These are phyloP conservation scores for Phytophthora multivora DNA, from an alignment of 352 stramenopile species.

Conservation along the genomic window DNA sequence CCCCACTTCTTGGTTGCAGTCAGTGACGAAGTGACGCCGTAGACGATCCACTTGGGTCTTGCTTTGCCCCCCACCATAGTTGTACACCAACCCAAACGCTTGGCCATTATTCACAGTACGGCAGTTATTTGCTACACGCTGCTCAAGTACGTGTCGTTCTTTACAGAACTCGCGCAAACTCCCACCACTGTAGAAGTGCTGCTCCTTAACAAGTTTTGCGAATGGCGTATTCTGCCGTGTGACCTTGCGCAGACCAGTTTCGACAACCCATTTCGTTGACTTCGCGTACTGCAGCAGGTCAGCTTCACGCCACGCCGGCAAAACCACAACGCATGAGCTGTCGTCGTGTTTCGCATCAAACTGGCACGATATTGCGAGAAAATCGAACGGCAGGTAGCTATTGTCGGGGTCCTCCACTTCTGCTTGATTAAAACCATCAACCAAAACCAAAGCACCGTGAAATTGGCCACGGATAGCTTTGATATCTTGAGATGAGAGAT, in stretches of 20 bases:
- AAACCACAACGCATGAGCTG: constrained; percentile 23
- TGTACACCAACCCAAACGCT: not conserved
- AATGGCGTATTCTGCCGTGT: no score
- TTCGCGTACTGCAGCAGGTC: constrained; percentile 27
- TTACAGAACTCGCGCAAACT: not conserved
- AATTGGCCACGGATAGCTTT: not conserved
- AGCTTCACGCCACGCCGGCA: constrained; percentile 19
- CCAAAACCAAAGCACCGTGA: constrained; percentile 9
- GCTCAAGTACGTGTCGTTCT: not conserved
- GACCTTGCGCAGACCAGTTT: not conserved
- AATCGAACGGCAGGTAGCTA: constrained; percentile 2
- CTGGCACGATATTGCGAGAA: constrained; percentile 29
- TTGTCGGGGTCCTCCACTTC: not conserved
- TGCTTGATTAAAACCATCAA: constrained; percentile 24
- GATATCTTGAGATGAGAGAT: constrained; percentile 3
- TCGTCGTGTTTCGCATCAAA: constrained; percentile 29
- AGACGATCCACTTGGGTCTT: not conserved
- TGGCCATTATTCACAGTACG: not conserved
- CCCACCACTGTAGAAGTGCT: not conserved
- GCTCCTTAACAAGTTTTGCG: not conserved
- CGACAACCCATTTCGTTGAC: constrained; percentile 24
- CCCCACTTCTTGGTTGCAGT: not conserved
- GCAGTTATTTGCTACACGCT: not conserved
- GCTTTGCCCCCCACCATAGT: not conserved
- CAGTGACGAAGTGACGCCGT: not conserved